Percentiles rank a stretch among this genome's conserved stretches.
Evolutionary conservation across 2,329 filamentous ascomycete species (phyloP).

Genomic region (Verticillium tricorpus): DNA sequence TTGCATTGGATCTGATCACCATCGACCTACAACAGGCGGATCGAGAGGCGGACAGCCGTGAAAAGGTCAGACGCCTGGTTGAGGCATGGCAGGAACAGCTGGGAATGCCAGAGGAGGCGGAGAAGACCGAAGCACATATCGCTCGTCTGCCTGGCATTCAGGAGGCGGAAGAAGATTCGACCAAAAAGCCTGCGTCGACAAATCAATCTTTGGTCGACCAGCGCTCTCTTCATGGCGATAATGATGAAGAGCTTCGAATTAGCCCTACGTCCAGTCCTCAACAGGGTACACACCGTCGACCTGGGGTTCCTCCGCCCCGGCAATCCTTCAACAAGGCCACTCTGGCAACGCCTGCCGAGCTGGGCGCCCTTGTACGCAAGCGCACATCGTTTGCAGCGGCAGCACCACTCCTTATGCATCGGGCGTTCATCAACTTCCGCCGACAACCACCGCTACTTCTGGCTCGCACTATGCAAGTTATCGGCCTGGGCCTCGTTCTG

Average conservation of each 20-base stretch:
- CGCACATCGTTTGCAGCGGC: slow-evolving; percentile 58
- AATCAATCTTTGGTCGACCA: slow-evolving; percentile 8
- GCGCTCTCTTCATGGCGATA: neutral
- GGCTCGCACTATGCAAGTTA: slow-evolving; percentile 62
- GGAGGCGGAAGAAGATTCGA: slow-evolving; percentile 20
- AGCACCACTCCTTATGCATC: slow-evolving; percentile 62
- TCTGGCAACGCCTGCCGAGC: slow-evolving; percentile 64
- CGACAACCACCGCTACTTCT: slow-evolving; percentile 61
- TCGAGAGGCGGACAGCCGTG: slow-evolving; percentile 57
- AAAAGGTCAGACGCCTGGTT: slow-evolving; percentile 58
- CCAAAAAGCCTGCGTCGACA: slow-evolving; percentile 8
- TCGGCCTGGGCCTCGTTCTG: slow-evolving; percentile 59
- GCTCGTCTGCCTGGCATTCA: slow-evolving; percentile 20
- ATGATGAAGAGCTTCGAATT: neutral
- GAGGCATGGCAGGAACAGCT: slow-evolving; percentile 45
- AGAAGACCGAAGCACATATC: neutral
- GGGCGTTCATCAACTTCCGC: slow-evolving; percentile 64
- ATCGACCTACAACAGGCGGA: slow-evolving; percentile 65
- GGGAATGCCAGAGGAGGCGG: slow-evolving; percentile 2
- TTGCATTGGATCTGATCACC: slow-evolving; percentile 71
- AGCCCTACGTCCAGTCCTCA: neutral
- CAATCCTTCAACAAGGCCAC: slow-evolving; percentile 37
- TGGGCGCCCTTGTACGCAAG: slow-evolving; percentile 63
- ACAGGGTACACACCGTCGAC: slow-evolving; percentile 3
- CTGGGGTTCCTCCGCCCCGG: slow-evolving; percentile 23